Evolutionary conservation across 2,329 filamentous ascomycete genomes (phyloP), one percentile per base, ranked within the genome.

Genomic region (Penicillium sp.): DNA sequence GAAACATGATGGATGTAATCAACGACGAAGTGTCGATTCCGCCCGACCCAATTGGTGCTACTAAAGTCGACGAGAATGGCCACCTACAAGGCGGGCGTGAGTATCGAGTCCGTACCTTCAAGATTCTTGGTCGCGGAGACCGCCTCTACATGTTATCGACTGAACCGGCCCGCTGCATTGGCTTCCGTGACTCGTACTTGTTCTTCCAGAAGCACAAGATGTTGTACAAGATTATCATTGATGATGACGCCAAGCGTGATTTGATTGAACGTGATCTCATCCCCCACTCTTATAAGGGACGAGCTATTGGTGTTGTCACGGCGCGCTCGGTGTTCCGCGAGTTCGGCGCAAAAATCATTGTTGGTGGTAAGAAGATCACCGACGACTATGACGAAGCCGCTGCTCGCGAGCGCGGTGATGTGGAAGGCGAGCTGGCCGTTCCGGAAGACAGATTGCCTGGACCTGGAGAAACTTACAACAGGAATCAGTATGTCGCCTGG

Each of bases 401-500:
- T 63, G 88, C 88, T 32, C 85, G 86, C 47, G 88, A 87, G 47
- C 86, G 90, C 50, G 93, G 92, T 22, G 87, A 87, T 26, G 82
- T 90, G 2, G 93, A 97, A 72, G 94, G 94, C 61, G 91, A 96
- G 71, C 72, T 97, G 24, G 94, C 92, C 18, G 94, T 97, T 69
- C 93, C 93, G 0, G 88, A 92, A 58, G 94, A 99, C 74, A 82
- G 82, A 58, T 82, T 92, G 40, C 84, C 92, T 26, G 82, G 83
- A 9, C 79, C 82, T n/a, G 89, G 88, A 38, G 89, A 95, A 71
- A 82, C 87, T n/a, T 99, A 99, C 81, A 97, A 99, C 80, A 92
- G 93, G 77, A 99, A 99, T 71, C 92, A 97, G 73, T 99, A 97
- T 70, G 94, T 99, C 29, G 94, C 94, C 29, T 99, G 94, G 94